Percentiles rank a stretch among this genome's conserved stretches.
phyloP scores from a whole-genome alignment of 768 basidiomycete genomes.

The Leccinum ochraceum region DNA sequence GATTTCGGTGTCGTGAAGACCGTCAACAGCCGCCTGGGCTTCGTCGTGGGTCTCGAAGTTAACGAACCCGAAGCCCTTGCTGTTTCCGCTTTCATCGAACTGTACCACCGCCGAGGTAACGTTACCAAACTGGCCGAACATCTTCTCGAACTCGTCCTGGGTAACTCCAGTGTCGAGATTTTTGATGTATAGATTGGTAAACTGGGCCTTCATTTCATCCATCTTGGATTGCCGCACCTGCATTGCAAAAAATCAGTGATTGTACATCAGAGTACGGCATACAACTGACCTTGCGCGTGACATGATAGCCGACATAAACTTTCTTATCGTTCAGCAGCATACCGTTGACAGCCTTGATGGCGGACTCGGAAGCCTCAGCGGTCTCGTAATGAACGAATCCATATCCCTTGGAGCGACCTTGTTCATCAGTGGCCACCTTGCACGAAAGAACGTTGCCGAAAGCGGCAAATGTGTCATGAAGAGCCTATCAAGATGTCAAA shows the following conservation, averaged over 20 bases:
- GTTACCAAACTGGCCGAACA: conserved; percentile 75
- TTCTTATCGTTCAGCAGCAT: conserved; percentile 99
- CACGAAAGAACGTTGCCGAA: conserved; percentile 99
- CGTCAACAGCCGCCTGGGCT: conserved; percentile 87
- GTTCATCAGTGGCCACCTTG: conserved; percentile 97
- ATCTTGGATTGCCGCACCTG: conserved; percentile 97
- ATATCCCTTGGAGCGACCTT: conserved; percentile 94
- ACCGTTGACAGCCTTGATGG: conserved; percentile 98
- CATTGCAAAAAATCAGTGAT: neutral
- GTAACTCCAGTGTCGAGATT: conserved; percentile 86
- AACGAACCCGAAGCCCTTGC: conserved; percentile 98
- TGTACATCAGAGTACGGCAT: too few species aligned
- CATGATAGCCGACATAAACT: conserved; percentile 97
- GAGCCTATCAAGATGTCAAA: conserved; percentile 57
- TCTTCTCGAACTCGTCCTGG: conserved; percentile 81
- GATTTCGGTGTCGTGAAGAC: conserved; percentile 81
- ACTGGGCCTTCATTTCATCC: conserved; percentile 96
- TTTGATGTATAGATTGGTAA: conserved; percentile 99
- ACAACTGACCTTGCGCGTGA: conserved; percentile 82
- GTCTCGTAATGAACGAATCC: conserved; percentile 99
- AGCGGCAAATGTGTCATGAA: conserved; percentile 98
- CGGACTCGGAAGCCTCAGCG: conserved; percentile 90
- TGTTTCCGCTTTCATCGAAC: conserved; percentile 84
- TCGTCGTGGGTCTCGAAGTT: conserved; percentile 94
- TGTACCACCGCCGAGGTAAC: conserved; percentile 90